Evolutionary conservation across 108 stramenopile species (phyloP), one percentile per base, ranked within the genome.

Genomic region (Tribonema minus): DNA sequence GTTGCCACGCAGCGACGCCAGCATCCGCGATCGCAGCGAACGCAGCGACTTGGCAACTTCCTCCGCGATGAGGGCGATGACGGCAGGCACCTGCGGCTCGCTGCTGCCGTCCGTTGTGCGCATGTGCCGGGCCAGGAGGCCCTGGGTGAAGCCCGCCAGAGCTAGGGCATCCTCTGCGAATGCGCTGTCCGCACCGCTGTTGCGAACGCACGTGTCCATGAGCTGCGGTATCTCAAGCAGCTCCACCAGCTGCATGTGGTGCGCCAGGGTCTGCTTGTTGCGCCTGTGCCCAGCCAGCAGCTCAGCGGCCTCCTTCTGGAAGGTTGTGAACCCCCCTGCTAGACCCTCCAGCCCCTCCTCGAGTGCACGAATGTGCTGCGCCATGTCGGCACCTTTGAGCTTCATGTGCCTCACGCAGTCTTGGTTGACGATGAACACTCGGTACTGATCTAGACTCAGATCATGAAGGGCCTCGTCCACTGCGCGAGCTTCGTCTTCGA

Each of bases 221-320:
- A 83, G 68, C 76, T 83, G 82, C 12, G 82, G 82, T 61, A 83
- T 72, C 36, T 83, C 82, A 35, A 83, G 66, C 39, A 83, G 79
- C 82, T 83, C 82, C 25, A 83, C 82, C 31, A 83, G 79, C 82
- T 83, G 77, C 76, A 79, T 78, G 71, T 82, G 77, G 60, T 82
- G 82, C 70, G 72, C 67, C 28, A 82, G 69, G 9, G 82, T 82
- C 70, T 82, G 77, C 33, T 75, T 77, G 68, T 82, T 82, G 34
- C 82, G 30, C 67, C 77, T 82, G 59, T 71, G 77, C 3, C 71
- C 82, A 6, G 61, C 77, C 29, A 82, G 46, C 1, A 81, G 76
- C 29, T 76, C 76, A 2, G 64, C 76, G 33, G 76, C 76, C 34
- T 76, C 76, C 46, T 65, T 39, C 58, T 76, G 76, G 40, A 76